phyloP scores from a whole-genome alignment of 768 basidiomycete genomes.

The Suillus subaureus region DNA sequence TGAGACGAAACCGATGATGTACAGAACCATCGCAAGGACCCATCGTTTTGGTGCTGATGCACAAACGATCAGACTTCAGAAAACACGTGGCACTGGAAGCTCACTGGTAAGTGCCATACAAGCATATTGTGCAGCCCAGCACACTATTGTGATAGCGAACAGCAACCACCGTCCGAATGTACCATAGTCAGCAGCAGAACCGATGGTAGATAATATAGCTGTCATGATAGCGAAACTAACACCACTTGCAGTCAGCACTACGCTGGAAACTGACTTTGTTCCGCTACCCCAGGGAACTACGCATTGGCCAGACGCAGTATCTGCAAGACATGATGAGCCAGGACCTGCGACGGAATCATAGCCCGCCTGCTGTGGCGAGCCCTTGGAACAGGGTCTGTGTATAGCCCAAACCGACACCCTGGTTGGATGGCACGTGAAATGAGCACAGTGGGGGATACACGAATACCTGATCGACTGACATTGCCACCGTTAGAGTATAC shows the following conservation, averaged over 20 bases:
- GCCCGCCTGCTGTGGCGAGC: conserved; percentile 69
- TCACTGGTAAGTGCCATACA: conserved; percentile 72
- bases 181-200: conserved; percentile 40
- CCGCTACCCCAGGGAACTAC: conserved; percentile 78
- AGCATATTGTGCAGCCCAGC: conserved; percentile 81
- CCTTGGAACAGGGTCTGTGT: conserved; percentile 77
- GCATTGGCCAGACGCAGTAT: conserved; percentile 66
- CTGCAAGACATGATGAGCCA: conserved; percentile 66
- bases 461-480: conserved; percentile 36
- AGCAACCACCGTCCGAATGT: conserved; percentile 78
- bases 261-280: conserved; percentile 71
- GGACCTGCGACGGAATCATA: conserved; percentile 71
- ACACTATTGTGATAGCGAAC: conserved; percentile 68
- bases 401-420: conserved; percentile 74
- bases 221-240: conserved; percentile 83
- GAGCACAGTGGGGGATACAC: background rate
- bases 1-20: conserved; percentile 76
- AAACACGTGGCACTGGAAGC: conserved; percentile 19
- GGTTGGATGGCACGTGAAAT: background rate
- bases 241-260: conserved; percentile 78
- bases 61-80: background rate
- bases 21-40: conserved; percentile 74
- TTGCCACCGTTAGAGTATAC: conserved; percentile 86
- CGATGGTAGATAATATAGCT: conserved; percentile 76
- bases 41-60: conserved; percentile 62